phyloP scores from a whole-genome alignment of 768 basidiomycete species.

The Tylopilus subfusipes region DNA sequence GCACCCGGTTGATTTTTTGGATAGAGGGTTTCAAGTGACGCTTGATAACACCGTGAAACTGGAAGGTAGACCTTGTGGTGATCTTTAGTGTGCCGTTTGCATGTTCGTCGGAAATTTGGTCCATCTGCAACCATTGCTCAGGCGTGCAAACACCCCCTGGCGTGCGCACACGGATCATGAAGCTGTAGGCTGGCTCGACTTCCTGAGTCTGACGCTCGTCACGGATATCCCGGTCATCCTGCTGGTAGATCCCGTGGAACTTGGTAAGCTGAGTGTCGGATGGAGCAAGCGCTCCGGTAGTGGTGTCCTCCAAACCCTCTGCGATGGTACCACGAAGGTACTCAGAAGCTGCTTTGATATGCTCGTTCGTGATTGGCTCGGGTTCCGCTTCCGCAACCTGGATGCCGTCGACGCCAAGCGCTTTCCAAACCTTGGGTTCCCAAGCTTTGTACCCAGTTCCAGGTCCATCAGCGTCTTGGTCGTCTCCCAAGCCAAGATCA shows the following conservation, averaged over 20 bases:
- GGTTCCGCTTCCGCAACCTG: slow-evolving; percentile 92
- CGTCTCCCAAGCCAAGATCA: slow-evolving; percentile 84
- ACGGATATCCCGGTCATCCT: slow-evolving; percentile 97
- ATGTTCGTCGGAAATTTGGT: slow-evolving; percentile 94
- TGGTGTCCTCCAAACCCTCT: slow-evolving; percentile 83
- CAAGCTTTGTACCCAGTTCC: slow-evolving; percentile 97
- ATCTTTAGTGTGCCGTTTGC: slow-evolving; percentile 94
- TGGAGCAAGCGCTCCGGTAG: slow-evolving; percentile 87
- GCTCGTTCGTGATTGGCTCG: slow-evolving; percentile 97
- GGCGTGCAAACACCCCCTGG: slow-evolving; percentile 94
- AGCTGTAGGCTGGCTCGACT: slow-evolving; percentile 91
- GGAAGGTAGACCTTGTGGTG: slow-evolving; percentile 97
- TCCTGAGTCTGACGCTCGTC: slow-evolving; percentile 93
- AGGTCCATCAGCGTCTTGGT: slow-evolving; percentile 95
- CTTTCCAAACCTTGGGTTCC: slow-evolving; percentile 93
- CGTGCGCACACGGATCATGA: slow-evolving; percentile 98
- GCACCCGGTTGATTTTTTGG: slow-evolving; percentile 86
- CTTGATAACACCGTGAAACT: slow-evolving; percentile 99
- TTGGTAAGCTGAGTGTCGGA: slow-evolving; percentile 95
- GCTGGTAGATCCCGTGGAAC: slow-evolving; percentile 95
- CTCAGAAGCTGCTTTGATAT: slow-evolving; percentile 95
- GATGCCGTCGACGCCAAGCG: slow-evolving; percentile 83
- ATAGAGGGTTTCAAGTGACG: slow-evolving; percentile 93
- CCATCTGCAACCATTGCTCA: slow-evolving; percentile 92
- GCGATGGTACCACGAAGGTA: slow-evolving; percentile 93